Evolutionary conservation across 352 stramenopile species (phyloP), one percentile per base, ranked within the genome.

Genomic region (Plasmopara muralis): DNA sequence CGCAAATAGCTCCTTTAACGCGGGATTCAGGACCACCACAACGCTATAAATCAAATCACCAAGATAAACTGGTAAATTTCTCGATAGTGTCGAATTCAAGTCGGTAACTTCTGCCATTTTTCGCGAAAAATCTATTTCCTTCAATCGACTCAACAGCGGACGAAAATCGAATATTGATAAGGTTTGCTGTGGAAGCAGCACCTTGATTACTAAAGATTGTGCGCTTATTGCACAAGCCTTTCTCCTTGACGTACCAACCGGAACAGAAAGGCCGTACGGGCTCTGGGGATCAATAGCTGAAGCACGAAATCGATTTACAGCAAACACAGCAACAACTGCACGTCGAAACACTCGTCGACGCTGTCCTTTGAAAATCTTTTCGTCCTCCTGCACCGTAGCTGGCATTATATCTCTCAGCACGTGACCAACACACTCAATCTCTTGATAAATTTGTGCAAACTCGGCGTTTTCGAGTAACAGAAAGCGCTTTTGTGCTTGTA

Each of bases 291-390:
- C 25, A 14, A 15, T 14, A 31, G 41, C 49, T 5, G 20, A 41
- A 33, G 37, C 12, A 16, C 2, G 68, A 16, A 89, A 65, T 4
- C 78, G 63, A 52, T 89, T 89, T 28, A 75, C 47, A n/a, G 78
- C 78, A 68, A 89, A 85, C 9, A 89, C 72, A 0, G 72, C 74
- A 44, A 83, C 67, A 3, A 86, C 64, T 4, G 74, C 74, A 14
- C 63, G 72, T 5, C 78, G 72, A 30, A 89, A 89, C 4, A 56
- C 29, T 29, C 31, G 45, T 25, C 62, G 55, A 43, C 50, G 31
- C 5, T 48, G 40, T 39, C 53, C 45, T 40, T 69, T 48, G 30
- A 57, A 53, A 0, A 30, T 2, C 9, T 52, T 64, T 9, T 52
- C 53, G 16, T 66, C 9, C 12, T 57, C 60, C 5, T 39, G 39